Evolutionary conservation across 31 red algal genomes (phyloP).

Genomic region (Asparagopsis taxiformis): DNA sequence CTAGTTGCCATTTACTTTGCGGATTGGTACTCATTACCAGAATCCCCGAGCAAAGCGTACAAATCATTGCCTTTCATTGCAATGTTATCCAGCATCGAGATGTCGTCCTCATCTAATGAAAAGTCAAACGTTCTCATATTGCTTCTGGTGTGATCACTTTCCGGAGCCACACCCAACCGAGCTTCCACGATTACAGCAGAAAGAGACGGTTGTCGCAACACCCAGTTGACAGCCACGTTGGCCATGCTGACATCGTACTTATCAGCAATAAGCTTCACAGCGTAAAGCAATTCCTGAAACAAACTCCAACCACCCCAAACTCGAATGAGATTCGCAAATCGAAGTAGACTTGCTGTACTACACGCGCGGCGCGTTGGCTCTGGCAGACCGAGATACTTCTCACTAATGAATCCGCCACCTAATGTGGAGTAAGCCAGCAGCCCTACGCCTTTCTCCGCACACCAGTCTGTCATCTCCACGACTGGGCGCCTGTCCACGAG

Average conservation of each 20-base stretch:
- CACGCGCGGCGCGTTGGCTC: conserved; percentile 45
- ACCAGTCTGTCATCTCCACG: conserved; percentile 50
- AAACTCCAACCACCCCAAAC: conserved; percentile 73
- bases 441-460: conserved; percentile 18
- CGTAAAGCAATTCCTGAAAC: conserved; percentile 70
- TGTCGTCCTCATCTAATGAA: conserved; percentile 56
- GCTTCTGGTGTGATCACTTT: neutral
- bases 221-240: conserved; percentile 71
- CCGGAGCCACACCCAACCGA: conserved; percentile 11
- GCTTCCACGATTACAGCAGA: conserved; percentile 25
- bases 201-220: conserved; percentile 20
- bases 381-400: conserved; percentile 53
- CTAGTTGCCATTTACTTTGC: neutral
- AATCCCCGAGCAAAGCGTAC: conserved; percentile 56
- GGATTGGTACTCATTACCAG: conserved; percentile 37
- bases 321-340: conserved; percentile 31
- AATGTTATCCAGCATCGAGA: conserved; percentile 22
- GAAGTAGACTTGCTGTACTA: conserved; percentile 3
- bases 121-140: conserved; percentile 57
- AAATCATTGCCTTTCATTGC: conserved; percentile 67
- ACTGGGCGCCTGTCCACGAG: conserved; percentile 47
- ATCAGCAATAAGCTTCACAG: conserved; percentile 41
- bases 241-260: conserved; percentile 69
- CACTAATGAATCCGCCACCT: conserved; percentile 39
- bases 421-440: conserved; percentile 19